Conservation (phyloP, 208 protist genomes). For the Phytomonas sp. region DNA sequence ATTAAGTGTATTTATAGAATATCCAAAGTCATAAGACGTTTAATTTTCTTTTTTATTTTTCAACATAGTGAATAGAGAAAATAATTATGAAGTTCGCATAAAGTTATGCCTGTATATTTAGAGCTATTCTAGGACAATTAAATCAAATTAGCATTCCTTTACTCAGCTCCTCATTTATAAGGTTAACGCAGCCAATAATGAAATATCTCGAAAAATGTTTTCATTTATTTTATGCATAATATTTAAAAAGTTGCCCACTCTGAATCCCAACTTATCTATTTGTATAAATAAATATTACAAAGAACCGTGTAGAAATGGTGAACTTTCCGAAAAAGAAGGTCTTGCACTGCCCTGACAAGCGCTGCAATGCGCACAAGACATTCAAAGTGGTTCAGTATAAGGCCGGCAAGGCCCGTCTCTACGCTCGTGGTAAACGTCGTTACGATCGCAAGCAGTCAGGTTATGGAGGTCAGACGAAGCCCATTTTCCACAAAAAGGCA, state of each 20-base stretch:
- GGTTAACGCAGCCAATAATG: not conserved
- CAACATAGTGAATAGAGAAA: not conserved
- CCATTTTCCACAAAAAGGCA: constrained; percentile 99
- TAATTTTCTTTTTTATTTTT: constrained; percentile 4
- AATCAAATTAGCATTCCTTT: not conserved
- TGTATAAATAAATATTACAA: too few relatives aligned
- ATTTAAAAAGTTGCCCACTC: not conserved
- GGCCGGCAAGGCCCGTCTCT: constrained; percentile 97
- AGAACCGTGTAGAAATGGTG: too few relatives aligned
- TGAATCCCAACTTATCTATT: too few relatives aligned
- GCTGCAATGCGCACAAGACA: constrained; percentile 93
- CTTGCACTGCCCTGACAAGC: constrained; percentile 83
- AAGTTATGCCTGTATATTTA: constrained; percentile 1
- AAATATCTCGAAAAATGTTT: not conserved
- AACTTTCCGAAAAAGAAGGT: constrained; percentile 94
- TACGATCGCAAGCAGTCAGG: constrained; percentile 99
- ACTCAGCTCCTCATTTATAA: not conserved
- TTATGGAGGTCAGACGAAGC: constrained; percentile 99
- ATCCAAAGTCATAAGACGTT: not conserved
- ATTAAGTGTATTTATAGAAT: not conserved
- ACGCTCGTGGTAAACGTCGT: constrained; percentile 97
- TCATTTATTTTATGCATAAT: not conserved
- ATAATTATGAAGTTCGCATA: not conserved
- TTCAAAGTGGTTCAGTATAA: constrained; percentile 99
- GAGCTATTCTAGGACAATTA: not conserved